Percentiles rank a stretch among this genome's conserved stretches.
Evolutionary conservation across 1,139 yeast species (phyloP).

Genomic region (Hyphopichia buzzinii): DNA sequence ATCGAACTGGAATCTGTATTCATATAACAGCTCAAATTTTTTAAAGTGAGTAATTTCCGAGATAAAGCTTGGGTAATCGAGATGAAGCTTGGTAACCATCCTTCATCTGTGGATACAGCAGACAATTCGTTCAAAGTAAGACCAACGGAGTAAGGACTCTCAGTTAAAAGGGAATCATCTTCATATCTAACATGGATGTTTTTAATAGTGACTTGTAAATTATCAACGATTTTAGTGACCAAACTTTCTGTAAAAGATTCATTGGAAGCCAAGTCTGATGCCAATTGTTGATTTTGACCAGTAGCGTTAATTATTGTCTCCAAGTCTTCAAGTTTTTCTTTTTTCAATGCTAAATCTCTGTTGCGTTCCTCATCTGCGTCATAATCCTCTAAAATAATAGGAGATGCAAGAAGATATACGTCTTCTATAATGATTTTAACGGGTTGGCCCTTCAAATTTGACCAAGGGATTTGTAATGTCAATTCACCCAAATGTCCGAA

Average conservation of each 20-base stretch:
- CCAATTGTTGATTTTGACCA: conserved; percentile 35
- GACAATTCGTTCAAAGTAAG: conserved; percentile 80
- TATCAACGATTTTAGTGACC: conserved; percentile 87
- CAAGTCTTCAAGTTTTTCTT: conserved; percentile 64
- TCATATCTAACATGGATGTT: conserved; percentile 92
- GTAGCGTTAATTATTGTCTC: conserved; percentile 56
- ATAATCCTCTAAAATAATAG: conserved; percentile 52
- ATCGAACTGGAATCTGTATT: conserved; percentile 64
- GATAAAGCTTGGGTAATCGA: conserved; percentile 67
- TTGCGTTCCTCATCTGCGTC: conserved; percentile 65
- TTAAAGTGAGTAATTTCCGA: conserved; percentile 73
- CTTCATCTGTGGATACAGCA: conserved; percentile 83
- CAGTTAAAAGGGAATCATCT: conserved; percentile 67
- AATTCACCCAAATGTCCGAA: conserved; percentile 91
- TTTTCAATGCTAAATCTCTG: conserved; percentile 65
- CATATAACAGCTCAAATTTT: conserved; percentile 80
- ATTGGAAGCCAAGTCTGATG: conserved; percentile 49
- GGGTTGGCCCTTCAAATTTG: conserved; percentile 88
- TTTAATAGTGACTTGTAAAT: conserved; percentile 87
- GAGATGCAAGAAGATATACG: conserved; percentile 78
- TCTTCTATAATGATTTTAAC: conserved; percentile 89
- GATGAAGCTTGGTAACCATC: conserved; percentile 86
- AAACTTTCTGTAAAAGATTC: conserved; percentile 86
- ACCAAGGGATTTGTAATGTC: conserved; percentile 94
- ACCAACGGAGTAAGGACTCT: conserved; percentile 79